Evolutionary conservation across 1,284 basidiomycete species (phyloP), one percentile per base, ranked within the genome.

Genomic region (Ustilago bromivora): DNA sequence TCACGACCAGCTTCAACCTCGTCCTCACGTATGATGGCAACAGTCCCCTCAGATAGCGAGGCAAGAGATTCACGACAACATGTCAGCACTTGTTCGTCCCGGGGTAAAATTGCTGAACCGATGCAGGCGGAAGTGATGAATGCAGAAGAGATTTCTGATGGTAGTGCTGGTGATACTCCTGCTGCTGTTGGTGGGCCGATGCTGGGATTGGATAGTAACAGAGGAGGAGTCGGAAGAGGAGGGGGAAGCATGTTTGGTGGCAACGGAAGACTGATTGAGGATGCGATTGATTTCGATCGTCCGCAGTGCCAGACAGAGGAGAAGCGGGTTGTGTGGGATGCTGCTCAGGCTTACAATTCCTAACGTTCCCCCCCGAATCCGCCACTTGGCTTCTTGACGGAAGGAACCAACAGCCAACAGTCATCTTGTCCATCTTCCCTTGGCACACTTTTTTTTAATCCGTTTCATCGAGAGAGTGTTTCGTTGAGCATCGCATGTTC

Each of bases 121-220:
- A 78, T 78, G 76, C 62, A 71, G 40, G 76, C 76, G 17, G 76
- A 78, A 38, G 61, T 78, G 57, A 53, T 78, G 6, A 62, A 71
- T 28, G 62, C 53, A 34, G 74, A 71, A 15, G 65, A 64, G n/a
- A 17, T 49, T 8, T 61, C 66, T 9, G 68, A 61, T 19, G 69
- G 56, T n/a, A 13, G 17, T 9, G 60, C 69, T 15, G 69, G 56
- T 19, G n/a, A 17, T 3, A 68, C 69, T 17, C 68, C 68, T 3
- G 55, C 65, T n/a, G 63, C 57, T 12, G 57, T 23, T 0, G 28
- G 10, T 5, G 51, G 43, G 23, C 17, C n/a, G 46, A 35, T 32
- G 35, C 40, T 46, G n/a, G 49, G 34, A 1, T 38, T 53, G 38
- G 13, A 51, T 11, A 8, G 35, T 1, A 34, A 7, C n/a, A 19